A percentile compares a stretch with the other conserved stretches of the same genome.
Evolutionary conservation across 352 stramenopile genomes (phyloP).

Genomic region (Blastocystis sp.): DNA sequence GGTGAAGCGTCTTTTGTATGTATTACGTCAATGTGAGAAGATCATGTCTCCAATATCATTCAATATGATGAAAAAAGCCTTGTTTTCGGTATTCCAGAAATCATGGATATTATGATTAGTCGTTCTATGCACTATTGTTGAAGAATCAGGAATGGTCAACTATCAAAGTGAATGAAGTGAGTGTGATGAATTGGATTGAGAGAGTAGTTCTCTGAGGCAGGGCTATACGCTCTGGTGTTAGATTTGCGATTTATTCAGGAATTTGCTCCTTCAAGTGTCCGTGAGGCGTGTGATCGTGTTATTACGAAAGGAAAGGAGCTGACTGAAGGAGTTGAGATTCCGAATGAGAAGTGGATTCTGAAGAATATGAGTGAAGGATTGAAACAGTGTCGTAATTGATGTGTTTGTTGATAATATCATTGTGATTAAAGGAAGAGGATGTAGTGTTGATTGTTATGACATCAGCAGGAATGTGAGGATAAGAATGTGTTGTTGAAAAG

Average conservation of each 20-base stretch:
- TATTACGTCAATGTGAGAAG: slow-evolving; percentile 43
- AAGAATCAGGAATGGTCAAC: neutral
- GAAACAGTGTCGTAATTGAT: slow-evolving; percentile 22
- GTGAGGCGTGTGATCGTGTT: neutral
- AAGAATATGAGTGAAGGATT: slow-evolving; percentile 56
- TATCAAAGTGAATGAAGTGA: neutral
- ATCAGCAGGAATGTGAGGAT: too few relatives aligned
- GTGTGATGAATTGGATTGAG: neutral
- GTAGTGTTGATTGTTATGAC: too few relatives aligned
- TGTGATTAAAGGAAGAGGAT: too few relatives aligned
- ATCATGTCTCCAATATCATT: slow-evolving; percentile 42
- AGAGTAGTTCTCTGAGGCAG: slow-evolving; percentile 18
- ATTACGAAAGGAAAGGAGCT: neutral
- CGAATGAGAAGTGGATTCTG: slow-evolving; percentile 30
- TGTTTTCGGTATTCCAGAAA: slow-evolving; percentile 18
- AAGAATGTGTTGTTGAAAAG: too few relatives aligned
- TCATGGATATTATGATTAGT: neutral
- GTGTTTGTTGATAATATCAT: neutral
- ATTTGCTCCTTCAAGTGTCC: neutral
- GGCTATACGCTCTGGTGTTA: slow-evolving; percentile 8
- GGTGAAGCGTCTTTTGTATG: slow-evolving; percentile 44
- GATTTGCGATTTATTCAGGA: slow-evolving; percentile 28
- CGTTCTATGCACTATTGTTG: neutral
- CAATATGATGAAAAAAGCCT: slow-evolving; percentile 53
- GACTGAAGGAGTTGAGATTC: neutral